Evolutionary conservation across 1,139 yeast species (phyloP).

Genomic region (Petasospora fabianii): DNA sequence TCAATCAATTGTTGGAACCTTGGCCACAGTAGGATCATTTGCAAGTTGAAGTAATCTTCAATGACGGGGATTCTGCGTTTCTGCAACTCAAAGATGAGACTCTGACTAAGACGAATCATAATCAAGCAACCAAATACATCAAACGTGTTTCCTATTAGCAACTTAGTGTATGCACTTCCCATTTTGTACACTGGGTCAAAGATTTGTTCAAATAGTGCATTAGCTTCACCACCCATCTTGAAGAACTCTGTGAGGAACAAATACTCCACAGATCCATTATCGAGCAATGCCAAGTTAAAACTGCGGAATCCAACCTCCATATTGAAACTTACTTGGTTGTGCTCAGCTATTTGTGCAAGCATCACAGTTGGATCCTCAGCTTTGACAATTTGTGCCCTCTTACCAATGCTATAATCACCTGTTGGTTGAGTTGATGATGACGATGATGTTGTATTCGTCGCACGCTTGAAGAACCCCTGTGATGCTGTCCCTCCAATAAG

Average conservation of each 20-base stretch:
- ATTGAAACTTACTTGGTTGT: slow-evolving; percentile 61
- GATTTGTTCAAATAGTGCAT: slow-evolving; percentile 42
- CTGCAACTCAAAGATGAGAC: slow-evolving; percentile 59
- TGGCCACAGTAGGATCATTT: slow-evolving; percentile 77
- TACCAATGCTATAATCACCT: slow-evolving; percentile 41
- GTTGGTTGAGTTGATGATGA: too few relatives aligned
- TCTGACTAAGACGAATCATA: slow-evolving; percentile 70
- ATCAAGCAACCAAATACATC: slow-evolving; percentile 79
- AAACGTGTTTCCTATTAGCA: slow-evolving; percentile 45
- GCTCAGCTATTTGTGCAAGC: slow-evolving; percentile 83
- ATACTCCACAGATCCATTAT: slow-evolving; percentile 76
- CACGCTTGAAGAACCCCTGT: slow-evolving; percentile 11
- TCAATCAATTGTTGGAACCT: slow-evolving; percentile 75
- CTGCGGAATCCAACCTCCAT: slow-evolving; percentile 72
- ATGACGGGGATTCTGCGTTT: slow-evolving; percentile 65
- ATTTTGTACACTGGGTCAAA: slow-evolving; percentile 50
- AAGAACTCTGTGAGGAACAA: slow-evolving; percentile 72
- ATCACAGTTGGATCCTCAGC: slow-evolving; percentile 62
- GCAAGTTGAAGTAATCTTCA: slow-evolving; percentile 68
- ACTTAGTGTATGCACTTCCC: slow-evolving; percentile 51
- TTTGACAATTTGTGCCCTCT: slow-evolving; percentile 49
- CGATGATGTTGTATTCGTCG: slow-evolving; percentile 6
- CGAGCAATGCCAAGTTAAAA: slow-evolving; percentile 69
- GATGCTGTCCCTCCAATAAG: slow-evolving; percentile 40
- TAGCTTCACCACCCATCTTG: slow-evolving; percentile 42